These are phyloP conservation scores for Mollisiaceae sp. DNA, from an alignment of 2,329 filamentous ascomycete species.

Conservation along the genomic window DNA sequence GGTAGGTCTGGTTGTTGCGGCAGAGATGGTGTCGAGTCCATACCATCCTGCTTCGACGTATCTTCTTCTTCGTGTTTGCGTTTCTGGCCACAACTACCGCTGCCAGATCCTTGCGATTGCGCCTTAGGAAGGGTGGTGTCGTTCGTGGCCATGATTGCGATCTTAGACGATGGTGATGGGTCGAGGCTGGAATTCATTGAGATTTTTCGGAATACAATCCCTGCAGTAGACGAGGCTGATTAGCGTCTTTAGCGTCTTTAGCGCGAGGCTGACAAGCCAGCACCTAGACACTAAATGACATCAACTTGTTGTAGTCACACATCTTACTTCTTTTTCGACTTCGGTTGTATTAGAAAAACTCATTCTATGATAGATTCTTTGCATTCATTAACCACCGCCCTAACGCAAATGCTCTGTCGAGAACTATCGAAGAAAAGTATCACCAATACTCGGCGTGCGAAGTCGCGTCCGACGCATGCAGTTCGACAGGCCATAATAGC, in stretches of 20 bases:
- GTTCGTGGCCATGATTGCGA: slow-evolving; percentile 17
- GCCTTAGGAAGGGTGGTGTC: slow-evolving; percentile 1
- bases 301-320: not conserved
- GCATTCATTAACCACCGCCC: not conserved
- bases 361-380: not conserved
- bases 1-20: slow-evolving; percentile 40
- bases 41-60: slow-evolving; percentile 26
- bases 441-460: not conserved
- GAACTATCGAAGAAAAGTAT: not conserved
- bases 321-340: not conserved
- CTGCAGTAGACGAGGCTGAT: slow-evolving; percentile 13
- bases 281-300: not conserved
- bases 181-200: slow-evolving; percentile 3
- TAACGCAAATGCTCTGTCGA: not conserved
- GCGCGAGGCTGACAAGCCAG: slow-evolving; percentile 14
- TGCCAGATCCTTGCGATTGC: slow-evolving; percentile 42
- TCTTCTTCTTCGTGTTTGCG: slow-evolving; percentile 39
- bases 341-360: not conserved
- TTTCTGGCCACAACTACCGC: slow-evolving; percentile 35
- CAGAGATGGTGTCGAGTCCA: slow-evolving; percentile 32
- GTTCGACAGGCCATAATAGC: not conserved
- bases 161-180: not conserved
- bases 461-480: slow-evolving; percentile 2
- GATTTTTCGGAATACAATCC: not conserved
- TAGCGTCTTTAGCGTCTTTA: not conserved